A percentile compares a stretch with the other conserved stretches of the same genome.
Evolutionary conservation across 1,284 basidiomycete genomes (phyloP).

Genomic region (Tausonia pullulans): DNA sequence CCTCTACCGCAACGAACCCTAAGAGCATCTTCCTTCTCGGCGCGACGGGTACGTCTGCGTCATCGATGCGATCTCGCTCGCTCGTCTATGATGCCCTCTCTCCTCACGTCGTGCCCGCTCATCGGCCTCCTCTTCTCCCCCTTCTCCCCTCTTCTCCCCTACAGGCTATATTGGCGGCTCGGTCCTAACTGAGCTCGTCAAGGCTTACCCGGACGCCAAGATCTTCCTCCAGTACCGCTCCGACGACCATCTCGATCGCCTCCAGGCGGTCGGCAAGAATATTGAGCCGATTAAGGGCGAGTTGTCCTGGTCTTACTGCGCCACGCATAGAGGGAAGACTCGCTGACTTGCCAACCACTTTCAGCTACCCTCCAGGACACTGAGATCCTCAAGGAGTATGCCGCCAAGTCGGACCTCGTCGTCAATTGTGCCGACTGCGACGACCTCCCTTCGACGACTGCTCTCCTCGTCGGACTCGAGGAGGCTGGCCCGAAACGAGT

Average conservation of each 20-base stretch:
- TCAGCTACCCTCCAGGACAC: conserved; percentile 9
- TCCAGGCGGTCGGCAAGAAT: neutral
- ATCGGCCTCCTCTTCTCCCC: neutral
- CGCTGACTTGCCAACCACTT: neutral
- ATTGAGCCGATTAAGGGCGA: conserved; percentile 11
- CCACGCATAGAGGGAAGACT: neutral
- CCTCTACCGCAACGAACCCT: too few relatives aligned
- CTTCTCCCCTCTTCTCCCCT: neutral
- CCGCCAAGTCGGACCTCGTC: conserved; percentile 9
- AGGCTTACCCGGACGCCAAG: conserved; percentile 8
- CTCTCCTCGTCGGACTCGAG: conserved; percentile 11
- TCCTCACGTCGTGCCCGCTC: neutral
- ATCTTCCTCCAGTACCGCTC: conserved; percentile 11
- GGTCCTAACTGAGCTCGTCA: neutral
- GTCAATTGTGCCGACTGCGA: conserved; percentile 11
- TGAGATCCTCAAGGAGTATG: neutral
- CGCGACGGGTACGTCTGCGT: too few relatives aligned
- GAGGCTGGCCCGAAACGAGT: neutral
- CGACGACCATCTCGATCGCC: conserved; percentile 1
- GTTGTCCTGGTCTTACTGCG: neutral
- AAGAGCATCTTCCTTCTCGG: too few relatives aligned
- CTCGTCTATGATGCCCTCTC: too few relatives aligned
- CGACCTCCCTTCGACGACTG: neutral
- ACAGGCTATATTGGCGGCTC: neutral
- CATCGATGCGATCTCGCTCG: too few relatives aligned